Conservation (phyloP, 352 stramenopile genomes). For the Globisporangium barbulae region DNA sequence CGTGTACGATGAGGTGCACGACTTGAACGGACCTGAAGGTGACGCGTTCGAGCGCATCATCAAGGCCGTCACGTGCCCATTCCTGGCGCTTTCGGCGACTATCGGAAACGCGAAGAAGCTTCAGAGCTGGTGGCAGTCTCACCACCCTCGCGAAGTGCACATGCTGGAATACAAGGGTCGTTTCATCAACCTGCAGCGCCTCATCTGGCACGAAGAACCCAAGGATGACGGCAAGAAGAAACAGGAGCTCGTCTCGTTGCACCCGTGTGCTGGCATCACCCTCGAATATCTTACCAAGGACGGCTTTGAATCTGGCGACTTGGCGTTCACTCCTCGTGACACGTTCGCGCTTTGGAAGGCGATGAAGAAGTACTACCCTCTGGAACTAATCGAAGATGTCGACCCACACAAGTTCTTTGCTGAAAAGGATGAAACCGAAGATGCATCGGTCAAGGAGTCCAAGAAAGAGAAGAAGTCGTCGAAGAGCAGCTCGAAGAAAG, state of each 20-base stretch:
- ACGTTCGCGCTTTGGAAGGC: conserved; percentile 95
- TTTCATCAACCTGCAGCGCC: conserved; percentile 98
- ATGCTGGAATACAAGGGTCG: conserved; percentile 95
- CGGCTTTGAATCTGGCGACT: conserved; percentile 75
- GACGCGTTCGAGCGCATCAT: conserved; percentile 96
- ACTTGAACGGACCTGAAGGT: conserved; percentile 96
- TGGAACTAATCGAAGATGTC: conserved; percentile 87
- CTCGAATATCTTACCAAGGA: conserved; percentile 83
- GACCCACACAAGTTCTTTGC: conserved; percentile 95
- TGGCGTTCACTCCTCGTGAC: conserved; percentile 96
- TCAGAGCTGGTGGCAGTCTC: conserved; percentile 93
- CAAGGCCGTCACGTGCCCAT: conserved; percentile 93
- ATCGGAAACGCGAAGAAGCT: conserved; percentile 96
- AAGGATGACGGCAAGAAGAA: conserved; percentile 37
- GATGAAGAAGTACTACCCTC: conserved; percentile 71
- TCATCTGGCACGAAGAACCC: conserved; percentile 88
- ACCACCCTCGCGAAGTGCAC: conserved; percentile 85
- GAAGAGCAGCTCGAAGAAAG: conserved; percentile 32
- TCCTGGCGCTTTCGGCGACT: conserved; percentile 97
- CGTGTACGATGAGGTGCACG: conserved; percentile 98
- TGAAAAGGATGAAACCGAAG: conserved; percentile 36
- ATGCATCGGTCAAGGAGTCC: conserved; percentile 13
- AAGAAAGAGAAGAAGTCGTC: conserved; percentile 33
- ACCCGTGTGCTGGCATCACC: conserved; percentile 82
- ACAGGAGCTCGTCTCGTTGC: conserved; percentile 72